phyloP scores from a whole-genome alignment of 768 basidiomycete species.

The Kwoniella sp. region DNA sequence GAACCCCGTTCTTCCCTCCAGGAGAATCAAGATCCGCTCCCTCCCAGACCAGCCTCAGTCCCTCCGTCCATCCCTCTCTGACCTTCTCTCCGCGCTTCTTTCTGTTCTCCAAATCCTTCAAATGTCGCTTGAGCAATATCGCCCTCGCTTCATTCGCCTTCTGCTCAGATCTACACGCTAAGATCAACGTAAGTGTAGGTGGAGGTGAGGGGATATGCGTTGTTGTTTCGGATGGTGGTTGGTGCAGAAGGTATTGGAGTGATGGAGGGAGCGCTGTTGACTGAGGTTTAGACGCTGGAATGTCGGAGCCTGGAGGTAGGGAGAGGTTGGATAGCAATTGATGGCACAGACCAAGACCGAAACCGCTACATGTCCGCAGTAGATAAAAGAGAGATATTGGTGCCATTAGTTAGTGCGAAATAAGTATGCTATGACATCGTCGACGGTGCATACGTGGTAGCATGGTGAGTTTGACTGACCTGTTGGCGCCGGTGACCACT shows the following conservation, averaged over 20 bases:
- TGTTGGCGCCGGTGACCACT: conserved; percentile 56
- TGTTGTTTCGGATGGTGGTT: conserved; percentile 10
- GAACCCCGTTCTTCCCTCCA: conserved; percentile 43
- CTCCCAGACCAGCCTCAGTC: conserved; percentile 51
- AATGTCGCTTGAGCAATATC: conserved; percentile 35
- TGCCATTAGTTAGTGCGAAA: no score
- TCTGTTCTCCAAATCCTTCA: conserved; percentile 34
- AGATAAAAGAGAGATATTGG: no score
- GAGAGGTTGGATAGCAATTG: conserved; percentile 51
- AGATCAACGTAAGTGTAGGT: conserved; percentile 52
- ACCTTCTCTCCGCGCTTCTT: conserved; percentile 29
- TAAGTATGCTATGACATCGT: no score
- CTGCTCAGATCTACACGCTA: conserved; percentile 50
- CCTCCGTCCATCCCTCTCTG: conserved; percentile 46
- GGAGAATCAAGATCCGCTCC: conserved; percentile 45
- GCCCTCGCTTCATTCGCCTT: conserved; percentile 43
- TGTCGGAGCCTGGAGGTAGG: conserved; percentile 27
- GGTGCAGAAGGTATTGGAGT: conserved; percentile 8
- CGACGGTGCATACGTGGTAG: not conserved
- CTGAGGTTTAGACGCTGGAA: conserved; percentile 31
- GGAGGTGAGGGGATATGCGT: conserved; percentile 8
- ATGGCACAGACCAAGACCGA: conserved; percentile 53
- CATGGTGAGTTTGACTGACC: conserved; percentile 29
- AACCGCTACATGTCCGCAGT: conserved; percentile 38
- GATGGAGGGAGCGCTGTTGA: conserved; percentile 31